These are phyloP conservation scores for Setomelanomma holmii DNA, from an alignment of 2,329 filamentous ascomycete species.

Conservation along the genomic window DNA sequence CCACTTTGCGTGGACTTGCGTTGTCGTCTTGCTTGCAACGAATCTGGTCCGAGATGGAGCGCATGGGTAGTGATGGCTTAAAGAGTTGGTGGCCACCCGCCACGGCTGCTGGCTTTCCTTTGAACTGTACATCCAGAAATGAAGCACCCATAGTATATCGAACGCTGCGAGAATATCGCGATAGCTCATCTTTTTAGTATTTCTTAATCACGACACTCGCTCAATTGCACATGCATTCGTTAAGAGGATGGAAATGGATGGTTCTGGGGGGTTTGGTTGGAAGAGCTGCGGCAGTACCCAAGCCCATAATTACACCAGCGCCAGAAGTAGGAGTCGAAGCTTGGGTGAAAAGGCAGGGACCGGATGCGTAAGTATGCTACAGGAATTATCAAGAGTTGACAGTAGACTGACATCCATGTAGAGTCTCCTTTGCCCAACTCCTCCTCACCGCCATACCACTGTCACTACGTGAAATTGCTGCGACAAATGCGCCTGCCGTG, in stretches of 20 bases:
- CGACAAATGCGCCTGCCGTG: slow-evolving; percentile 44
- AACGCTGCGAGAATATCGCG: slow-evolving; percentile 7
- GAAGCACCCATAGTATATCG: slow-evolving; percentile 24
- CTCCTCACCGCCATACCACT: slow-evolving; percentile 45
- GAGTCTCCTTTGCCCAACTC: slow-evolving; percentile 42
- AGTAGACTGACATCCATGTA: slow-evolving; percentile 9
- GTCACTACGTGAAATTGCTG: slow-evolving; percentile 44
- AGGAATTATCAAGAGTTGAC: neutral
- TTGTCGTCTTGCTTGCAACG: slow-evolving; percentile 10
- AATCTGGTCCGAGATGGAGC: slow-evolving; percentile 12
- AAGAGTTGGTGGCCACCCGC: slow-evolving; percentile 20
- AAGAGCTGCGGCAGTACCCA: slow-evolving; percentile 17
- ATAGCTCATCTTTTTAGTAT: slow-evolving; percentile 9
- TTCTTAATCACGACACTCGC: slow-evolving; percentile 21
- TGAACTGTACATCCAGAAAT: slow-evolving; percentile 12
- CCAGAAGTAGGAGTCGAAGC: slow-evolving; percentile 20
- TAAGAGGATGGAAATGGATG: slow-evolving; percentile 25
- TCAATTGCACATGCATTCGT: slow-evolving; percentile 32
- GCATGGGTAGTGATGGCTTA: slow-evolving; percentile 25
- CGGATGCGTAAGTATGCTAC: slow-evolving; percentile 38
- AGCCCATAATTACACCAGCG: slow-evolving; percentile 38
- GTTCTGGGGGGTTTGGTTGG: slow-evolving; percentile 15
- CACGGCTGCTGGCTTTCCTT: slow-evolving; percentile 8
- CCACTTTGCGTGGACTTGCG: slow-evolving; percentile 22
- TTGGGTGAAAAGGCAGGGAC: slow-evolving; percentile 29